A percentile compares a stretch with the other conserved stretches of the same genome.
Conservation (phyloP, 371 early-diverging fungal species). For the Batrachochytrium dendrobatidis region DNA sequence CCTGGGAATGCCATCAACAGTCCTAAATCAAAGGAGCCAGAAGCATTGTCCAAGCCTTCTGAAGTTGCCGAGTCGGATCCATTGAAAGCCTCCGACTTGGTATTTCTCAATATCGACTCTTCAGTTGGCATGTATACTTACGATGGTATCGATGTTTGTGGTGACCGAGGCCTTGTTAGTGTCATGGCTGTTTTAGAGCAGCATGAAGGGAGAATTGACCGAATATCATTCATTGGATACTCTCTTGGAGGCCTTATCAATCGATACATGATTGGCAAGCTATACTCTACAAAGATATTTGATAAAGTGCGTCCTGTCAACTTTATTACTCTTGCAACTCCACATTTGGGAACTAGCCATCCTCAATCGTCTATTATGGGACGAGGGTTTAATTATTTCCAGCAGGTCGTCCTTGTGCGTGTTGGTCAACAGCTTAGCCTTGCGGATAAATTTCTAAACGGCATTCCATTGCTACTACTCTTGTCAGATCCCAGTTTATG, state of each 20-base stretch:
- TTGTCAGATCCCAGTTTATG: background rate
- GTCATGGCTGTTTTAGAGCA: constrained; percentile 8
- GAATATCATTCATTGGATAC: constrained; percentile 68
- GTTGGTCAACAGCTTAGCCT: background rate
- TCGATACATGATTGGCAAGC: constrained; percentile 22
- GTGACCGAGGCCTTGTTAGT: constrained; percentile 29
- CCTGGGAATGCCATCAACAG: background rate
- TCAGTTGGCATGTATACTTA: constrained; percentile 54
- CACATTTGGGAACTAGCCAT: constrained; percentile 58
- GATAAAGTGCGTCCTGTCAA: constrained; percentile 18
- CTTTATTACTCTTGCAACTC: constrained; percentile 69
- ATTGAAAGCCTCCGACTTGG: constrained; percentile 6
- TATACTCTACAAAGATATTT: background rate
- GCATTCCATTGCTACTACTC: background rate
- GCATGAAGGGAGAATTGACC: constrained; percentile 27
- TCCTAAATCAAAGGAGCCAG: constrained; percentile 17
- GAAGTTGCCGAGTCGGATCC: background rate
- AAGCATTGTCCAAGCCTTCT: background rate
- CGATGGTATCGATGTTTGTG: constrained; percentile 65
- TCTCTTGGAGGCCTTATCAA: constrained; percentile 72
- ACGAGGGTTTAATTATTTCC: background rate
- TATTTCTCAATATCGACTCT: constrained; percentile 40
- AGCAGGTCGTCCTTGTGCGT: background rate
- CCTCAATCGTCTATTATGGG: background rate
- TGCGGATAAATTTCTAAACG: background rate